phyloP scores from a whole-genome alignment of 1,284 basidiomycete species.

The Moniliophthora roreri region DNA sequence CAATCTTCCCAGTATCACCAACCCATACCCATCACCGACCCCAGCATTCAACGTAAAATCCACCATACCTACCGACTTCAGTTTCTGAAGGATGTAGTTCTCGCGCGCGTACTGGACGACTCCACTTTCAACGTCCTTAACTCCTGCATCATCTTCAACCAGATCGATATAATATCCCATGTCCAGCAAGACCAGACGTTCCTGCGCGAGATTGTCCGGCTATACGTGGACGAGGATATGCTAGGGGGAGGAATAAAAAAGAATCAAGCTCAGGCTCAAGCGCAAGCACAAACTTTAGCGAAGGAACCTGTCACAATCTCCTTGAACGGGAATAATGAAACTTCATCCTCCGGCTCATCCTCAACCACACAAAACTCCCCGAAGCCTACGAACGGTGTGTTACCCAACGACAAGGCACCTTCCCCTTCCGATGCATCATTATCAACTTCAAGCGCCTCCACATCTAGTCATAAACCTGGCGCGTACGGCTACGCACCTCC shows the following conservation, averaged over 20 bases:
- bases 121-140: constrained; percentile 97
- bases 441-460: neutral
- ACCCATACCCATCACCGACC: constrained; percentile 80
- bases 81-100: constrained; percentile 97
- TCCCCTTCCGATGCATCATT: constrained; percentile 9
- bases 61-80: constrained; percentile 96
- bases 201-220: constrained; percentile 74
- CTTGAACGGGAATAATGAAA: neutral
- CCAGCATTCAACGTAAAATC: constrained; percentile 79
- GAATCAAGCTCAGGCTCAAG: constrained; percentile 25
- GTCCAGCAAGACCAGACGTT: constrained; percentile 80
- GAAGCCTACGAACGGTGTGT: constrained; percentile 29
- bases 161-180: constrained; percentile 95
- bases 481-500: constrained; percentile 53
- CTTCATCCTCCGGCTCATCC: constrained; percentile 8
- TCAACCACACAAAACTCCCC: constrained; percentile 21
- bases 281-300: constrained; percentile 6
- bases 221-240: constrained; percentile 74
- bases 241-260: constrained; percentile 34
- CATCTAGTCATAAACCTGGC: constrained; percentile 17
- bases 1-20: constrained; percentile 83
- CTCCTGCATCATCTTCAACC: constrained; percentile 98
- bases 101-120: constrained; percentile 93
- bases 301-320: constrained; percentile 8
- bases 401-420: constrained; percentile 15